Conservation (phyloP, 306 rosid genomes). For the Cucurbita argyrosperma region DNA sequence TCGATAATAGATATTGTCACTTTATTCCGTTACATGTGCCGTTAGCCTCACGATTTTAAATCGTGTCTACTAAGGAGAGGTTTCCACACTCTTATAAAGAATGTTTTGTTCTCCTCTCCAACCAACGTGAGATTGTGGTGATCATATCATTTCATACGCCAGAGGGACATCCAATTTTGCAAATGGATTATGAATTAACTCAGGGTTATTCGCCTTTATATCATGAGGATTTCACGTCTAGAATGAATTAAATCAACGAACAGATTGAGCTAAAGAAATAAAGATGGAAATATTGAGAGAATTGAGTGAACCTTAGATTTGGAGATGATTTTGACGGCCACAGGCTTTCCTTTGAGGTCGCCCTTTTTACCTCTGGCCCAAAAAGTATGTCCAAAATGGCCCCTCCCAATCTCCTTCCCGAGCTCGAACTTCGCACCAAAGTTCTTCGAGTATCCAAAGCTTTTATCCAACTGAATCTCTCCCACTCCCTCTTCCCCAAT, state of each 20-base stretch:
- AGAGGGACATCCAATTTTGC: neutral
- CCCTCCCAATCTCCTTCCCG: constrained; percentile 89
- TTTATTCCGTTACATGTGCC: too few species aligned
- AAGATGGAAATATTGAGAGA: neutral
- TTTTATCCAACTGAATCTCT: constrained; percentile 68
- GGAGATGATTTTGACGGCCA: constrained; percentile 89
- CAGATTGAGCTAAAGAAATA: neutral
- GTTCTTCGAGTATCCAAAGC: constrained; percentile 75
- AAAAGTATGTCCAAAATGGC: constrained; percentile 96
- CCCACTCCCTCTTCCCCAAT: constrained; percentile 30
- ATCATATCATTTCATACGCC: neutral
- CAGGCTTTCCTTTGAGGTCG: constrained; percentile 68
- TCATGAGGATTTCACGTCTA: neutral
- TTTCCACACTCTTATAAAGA: too few species aligned
- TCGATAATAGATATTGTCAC: too few species aligned
- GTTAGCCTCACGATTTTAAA: too few species aligned
- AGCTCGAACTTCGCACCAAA: constrained; percentile 70
- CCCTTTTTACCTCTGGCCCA: constrained; percentile 83
- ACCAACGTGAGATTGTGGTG: neutral
- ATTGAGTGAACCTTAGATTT: constrained; percentile 53
- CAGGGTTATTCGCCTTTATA: neutral
- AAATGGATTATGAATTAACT: neutral
- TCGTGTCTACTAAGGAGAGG: too few species aligned
- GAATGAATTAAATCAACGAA: neutral
- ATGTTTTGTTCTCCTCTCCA: too few species aligned